Evolutionary conservation across 2,329 filamentous ascomycete species (phyloP).

Genomic region (Magnaporthiopsis poae): DNA sequence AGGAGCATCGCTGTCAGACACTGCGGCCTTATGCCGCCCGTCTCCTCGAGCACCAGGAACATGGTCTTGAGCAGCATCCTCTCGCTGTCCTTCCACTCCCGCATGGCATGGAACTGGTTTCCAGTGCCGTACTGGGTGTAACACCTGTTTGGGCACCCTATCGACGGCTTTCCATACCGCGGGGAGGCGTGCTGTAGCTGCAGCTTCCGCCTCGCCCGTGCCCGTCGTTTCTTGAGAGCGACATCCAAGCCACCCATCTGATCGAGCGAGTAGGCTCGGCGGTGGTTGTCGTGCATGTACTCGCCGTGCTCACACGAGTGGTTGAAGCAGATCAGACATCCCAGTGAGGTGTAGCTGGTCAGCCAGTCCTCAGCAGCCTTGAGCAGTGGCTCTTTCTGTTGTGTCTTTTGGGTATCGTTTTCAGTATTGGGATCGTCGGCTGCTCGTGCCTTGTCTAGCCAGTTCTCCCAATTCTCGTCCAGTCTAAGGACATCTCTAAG

Average conservation of each 20-base stretch:
- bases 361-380: constrained; percentile 36
- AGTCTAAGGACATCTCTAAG: constrained; percentile 43
- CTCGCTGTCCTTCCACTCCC: constrained; percentile 41
- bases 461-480: constrained; percentile 43
- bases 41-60: constrained; percentile 29
- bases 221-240: constrained; percentile 13
- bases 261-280: constrained; percentile 43
- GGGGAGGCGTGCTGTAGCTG: neutral
- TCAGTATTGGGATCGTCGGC: constrained; percentile 35
- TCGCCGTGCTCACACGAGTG: constrained; percentile 54
- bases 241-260: constrained; percentile 9
- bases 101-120: constrained; percentile 22
- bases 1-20: constrained; percentile 42
- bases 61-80: constrained; percentile 37
- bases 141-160: constrained; percentile 33
- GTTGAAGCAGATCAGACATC: constrained; percentile 49
- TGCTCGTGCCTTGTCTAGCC: constrained; percentile 43
- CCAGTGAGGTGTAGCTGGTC: constrained; percentile 45
- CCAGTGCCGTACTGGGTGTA: constrained; percentile 26
- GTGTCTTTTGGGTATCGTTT: constrained; percentile 25
- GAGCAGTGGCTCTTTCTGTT: constrained; percentile 27
- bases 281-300: constrained; percentile 44
- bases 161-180: constrained; percentile 15
- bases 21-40: constrained; percentile 30
- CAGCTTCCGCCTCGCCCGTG: constrained; percentile 22